Evolutionary conservation across 1,284 basidiomycete species (phyloP).

Genomic region (Austropuccinia psidii): DNA sequence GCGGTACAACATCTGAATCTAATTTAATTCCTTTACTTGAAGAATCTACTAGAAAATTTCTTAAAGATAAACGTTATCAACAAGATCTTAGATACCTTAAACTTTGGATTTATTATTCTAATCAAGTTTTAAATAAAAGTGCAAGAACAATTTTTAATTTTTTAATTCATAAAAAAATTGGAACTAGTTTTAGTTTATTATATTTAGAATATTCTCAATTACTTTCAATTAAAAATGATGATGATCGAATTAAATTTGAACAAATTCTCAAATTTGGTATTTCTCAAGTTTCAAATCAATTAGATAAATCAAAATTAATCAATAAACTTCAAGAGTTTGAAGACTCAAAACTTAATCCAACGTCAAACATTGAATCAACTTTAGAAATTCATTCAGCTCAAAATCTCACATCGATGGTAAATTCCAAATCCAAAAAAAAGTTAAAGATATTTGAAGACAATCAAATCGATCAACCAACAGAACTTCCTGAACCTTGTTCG

Average conservation of each 20-base stretch:
- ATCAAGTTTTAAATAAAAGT: conserved; percentile 54
- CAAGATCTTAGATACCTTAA: conserved; percentile 81
- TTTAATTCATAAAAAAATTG: conserved; percentile 68
- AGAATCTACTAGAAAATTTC: conserved; percentile 66
- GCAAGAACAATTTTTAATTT: conserved; percentile 63
- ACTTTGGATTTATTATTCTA: conserved; percentile 74
- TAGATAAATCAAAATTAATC: neutral
- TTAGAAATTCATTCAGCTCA: neutral
- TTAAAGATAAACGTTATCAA: conserved; percentile 68
- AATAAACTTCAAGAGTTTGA: neutral
- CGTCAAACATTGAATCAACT: neutral
- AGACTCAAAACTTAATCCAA: neutral
- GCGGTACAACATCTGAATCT: conserved; percentile 56
- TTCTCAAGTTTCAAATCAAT: neutral
- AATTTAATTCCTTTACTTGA: conserved; percentile 64
- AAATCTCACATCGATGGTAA: neutral
- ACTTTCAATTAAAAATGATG: conserved; percentile 59
- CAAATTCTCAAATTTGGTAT: conserved; percentile 13
- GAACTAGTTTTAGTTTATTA: conserved; percentile 64
- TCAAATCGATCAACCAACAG: neutral
- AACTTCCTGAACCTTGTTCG: neutral
- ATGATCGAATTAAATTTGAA: conserved; percentile 48
- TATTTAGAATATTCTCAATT: conserved; percentile 78
- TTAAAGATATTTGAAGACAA: conserved; percentile 26
- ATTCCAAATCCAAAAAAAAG: conserved; percentile 4